Conservation (phyloP, 352 stramenopile genomes). For the Globisporangium cystogenes region DNA sequence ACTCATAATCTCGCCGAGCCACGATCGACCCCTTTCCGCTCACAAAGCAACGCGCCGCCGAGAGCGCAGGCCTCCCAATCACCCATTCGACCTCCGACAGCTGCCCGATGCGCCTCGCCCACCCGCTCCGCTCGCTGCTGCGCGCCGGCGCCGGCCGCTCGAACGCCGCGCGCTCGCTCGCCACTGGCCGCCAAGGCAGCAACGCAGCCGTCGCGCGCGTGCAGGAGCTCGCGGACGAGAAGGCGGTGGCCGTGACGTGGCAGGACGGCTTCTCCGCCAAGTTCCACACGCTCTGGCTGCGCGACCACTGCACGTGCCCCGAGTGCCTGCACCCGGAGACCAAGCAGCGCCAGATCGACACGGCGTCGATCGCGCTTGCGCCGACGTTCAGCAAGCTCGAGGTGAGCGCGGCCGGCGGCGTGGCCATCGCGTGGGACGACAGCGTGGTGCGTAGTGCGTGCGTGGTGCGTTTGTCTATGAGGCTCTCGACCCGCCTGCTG, state of each 20-base stretch:
- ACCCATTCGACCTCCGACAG: not conserved
- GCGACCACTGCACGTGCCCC: constrained; percentile 73
- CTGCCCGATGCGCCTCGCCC: constrained; percentile 8
- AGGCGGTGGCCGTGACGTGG: constrained; percentile 65
- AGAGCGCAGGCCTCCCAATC: not conserved
- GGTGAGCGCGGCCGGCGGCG: constrained; percentile 21
- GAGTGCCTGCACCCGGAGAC: constrained; percentile 67
- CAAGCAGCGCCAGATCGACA: constrained; percentile 69
- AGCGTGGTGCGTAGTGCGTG: constrained; percentile 30
- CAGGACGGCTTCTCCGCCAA: constrained; percentile 67
- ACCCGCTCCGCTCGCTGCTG: constrained; percentile 8
- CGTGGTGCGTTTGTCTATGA: not conserved
- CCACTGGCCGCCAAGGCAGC: not conserved
- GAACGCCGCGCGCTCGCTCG: not conserved
- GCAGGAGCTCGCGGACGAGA: constrained; percentile 40
- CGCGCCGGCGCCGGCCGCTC: not conserved
- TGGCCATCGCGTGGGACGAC: constrained; percentile 58
- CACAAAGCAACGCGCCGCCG: constrained; percentile 10
- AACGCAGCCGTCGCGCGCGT: constrained; percentile 25
- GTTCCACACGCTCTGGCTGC: constrained; percentile 85
- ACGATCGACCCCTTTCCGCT: not conserved
- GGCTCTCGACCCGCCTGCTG: not conserved
- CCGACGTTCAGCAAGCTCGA: constrained; percentile 30
- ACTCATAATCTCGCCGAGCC: constrained; percentile 4
- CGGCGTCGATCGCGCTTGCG: constrained; percentile 66